Base-by-base conservation (phyloP, 805 yeast genomes). In the Saturnispora serradocipensis region DNA sequence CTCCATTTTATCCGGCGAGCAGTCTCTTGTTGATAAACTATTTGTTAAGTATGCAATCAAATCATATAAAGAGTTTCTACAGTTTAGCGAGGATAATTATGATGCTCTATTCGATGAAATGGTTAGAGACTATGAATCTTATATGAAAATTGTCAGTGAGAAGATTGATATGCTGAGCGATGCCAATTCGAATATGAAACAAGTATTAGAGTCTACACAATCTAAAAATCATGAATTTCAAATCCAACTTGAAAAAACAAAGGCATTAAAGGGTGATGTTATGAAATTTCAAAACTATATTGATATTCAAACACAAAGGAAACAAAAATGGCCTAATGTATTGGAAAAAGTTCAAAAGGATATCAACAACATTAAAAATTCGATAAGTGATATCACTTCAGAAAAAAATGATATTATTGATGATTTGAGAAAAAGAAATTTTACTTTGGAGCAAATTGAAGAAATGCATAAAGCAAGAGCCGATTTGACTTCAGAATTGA, bases 231-330 rank as follows among this genome's bases (percentile, higher is more conserved):
- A 74, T 24, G 67, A 71, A 18, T 68, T 82, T 35, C 75, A 74
- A 46, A 68, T 74, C 22, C 77, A 83, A 24, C 75, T 75, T 52
- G 78, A 76, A 60, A 81, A 83, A 61, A 66, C 80, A 5, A 72
- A 72, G 54, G 86, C 88, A 1, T 69, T 88, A 51, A 85, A 83
- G 56, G 78, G 78, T 55, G 96, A 88, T 64, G 72, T 84, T 43
- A 69, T 71, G 43, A 84, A 85, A 64, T 85, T 87, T 60, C 75
- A 78, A 58, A 83, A 81, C n/a, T 87, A 84, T 61, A 80, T 86
- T 49, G 79, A 79, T 43, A 73, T 79, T 7, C 82, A 86, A 78
- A 78, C 81, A 58, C 70, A 71, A n/a, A 73, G 87, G 54, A 83
- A 81, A 57, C 57, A 64, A 13, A 82, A 80, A 61, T 86, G 96